Evolutionary conservation across 2,329 filamentous ascomycete species (phyloP), one percentile per base, ranked within the genome.

Genomic region (Scedosporium dehoogii): DNA sequence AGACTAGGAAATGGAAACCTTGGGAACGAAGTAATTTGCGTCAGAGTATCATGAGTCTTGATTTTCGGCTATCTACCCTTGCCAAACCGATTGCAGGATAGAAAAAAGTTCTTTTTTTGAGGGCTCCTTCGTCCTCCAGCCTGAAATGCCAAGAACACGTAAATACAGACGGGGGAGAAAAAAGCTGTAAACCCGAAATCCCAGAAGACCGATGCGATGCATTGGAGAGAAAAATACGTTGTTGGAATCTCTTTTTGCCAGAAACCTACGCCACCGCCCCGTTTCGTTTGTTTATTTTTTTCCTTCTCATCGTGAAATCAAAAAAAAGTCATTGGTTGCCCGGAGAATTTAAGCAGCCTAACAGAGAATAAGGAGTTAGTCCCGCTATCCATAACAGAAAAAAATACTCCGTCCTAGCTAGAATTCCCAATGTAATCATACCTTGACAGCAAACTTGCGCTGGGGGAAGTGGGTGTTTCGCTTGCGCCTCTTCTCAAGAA

Each of bases 391-490:
- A 57, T 29, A 56, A 29, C 25, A 16, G 21, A 25, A 25, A 56
- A 6, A 6, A 4, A 3, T 7, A 23, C n/a, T 44, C 1, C 10
- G 9, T 38, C 2, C 33, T 38, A 6, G 33, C 33, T 25, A 3
- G 33, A 38, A 12, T 3, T 38, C 9, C 6, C 6, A 4, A 29
- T n/a, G 23, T 12, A 7, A 6, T 60, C 72, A 69, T 84, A 92
- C 94, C 93, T 97, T 99, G 80, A 99, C 90, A 80, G 94, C 94
- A 81, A 89, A 99, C 84, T 96, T 97, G 82, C 94, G 89, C 85
- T 96, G 91, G 71, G 94, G 94, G 86, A 99, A 99, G 85, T 99
- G 93, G 71, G 85, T 87, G 78, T 85, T 80, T 83, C 88, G 91
- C 91, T 99, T 99, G 87, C 92, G 92, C 79, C 92, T 88, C 89